Base-by-base conservation (phyloP, 2,329 filamentous ascomycete genomes). In the Teratosphaeria zuluensis region DNA sequence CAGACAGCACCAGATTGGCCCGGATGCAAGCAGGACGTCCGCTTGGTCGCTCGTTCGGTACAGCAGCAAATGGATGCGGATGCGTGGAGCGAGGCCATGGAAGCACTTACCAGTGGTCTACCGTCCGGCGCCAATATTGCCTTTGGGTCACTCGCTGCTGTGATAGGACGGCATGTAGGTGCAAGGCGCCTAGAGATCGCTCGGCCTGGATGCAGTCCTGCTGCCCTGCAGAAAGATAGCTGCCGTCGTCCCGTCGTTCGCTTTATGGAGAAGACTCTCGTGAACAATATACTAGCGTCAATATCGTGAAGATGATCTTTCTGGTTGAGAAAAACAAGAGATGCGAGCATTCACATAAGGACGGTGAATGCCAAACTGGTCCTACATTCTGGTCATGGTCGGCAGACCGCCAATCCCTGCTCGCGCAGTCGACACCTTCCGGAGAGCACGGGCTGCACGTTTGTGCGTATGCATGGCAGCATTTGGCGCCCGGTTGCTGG, bases 1-100 rank as follows among this genome's bases (percentile, higher is more conserved):
- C 63, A 63, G 63, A 63, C 63, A 53, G 59, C 52, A 54, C 28
- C 42, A 57, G 56, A 62, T 63, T 56, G 59, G 60, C 55, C 52
- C 54, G 56, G 51, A 42, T 51, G 35, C 33, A 53, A n/a, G 32
- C 33, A 30, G 7, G 28, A 12, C 52, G 33, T 28, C 35, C 33
- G 58, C 8, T 51, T 28, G 24, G 24, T 28, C 24, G 24, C 24
- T 28, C 24, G 2, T 28, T 54, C 35, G 58, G 51, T 57, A 57
- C 28, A 38, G 35, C 35, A 38, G 35, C 16, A 33, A 42, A 51
- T 7, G 24, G 42, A 56, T 32, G 52, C 56, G n/a, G 38, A 42
- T 28, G 31, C 16, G 42, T 33, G 38, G 58, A 31, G 6, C 11
- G 42, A 60, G 53, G 51, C 51, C 51, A 58, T 14, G 53, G 57